Percentiles rank a stretch among this genome's conserved stretches.
Evolutionary conservation across 495 filamentous ascomycete genomes (phyloP).

Genomic region (Paragyromitra xinjiangensis): DNA sequence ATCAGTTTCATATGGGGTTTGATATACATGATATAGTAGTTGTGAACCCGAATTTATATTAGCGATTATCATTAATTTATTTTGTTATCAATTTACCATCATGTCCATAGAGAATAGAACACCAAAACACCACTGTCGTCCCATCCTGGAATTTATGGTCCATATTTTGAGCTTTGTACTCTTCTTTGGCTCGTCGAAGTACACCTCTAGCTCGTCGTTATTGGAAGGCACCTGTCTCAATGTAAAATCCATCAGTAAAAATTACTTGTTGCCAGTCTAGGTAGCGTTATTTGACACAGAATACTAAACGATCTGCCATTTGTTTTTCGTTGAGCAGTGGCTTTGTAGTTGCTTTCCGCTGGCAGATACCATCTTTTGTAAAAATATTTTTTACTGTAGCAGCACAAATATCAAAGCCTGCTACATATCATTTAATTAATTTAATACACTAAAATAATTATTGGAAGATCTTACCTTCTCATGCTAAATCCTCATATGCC

Average conservation of each 20-base stretch:
- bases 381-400: conserved; percentile 4
- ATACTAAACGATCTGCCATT: not conserved
- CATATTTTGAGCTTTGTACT: not conserved
- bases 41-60: not conserved
- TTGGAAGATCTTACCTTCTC: not conserved
- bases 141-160: not conserved
- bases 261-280: not conserved
- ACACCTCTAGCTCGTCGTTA: not conserved
- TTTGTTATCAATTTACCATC: not conserved
- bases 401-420: conserved; percentile 1
- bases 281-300: not conserved
- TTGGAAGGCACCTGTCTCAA: not conserved
- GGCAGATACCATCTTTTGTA: not conserved
- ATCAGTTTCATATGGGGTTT: not conserved
- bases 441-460: not conserved
- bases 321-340: not conserved
- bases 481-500: not conserved
- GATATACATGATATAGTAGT: conserved; percentile 3
- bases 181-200: not conserved
- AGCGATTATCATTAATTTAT: conserved; percentile 5
- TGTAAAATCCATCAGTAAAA: conserved; percentile 17
- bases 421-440: not conserved
- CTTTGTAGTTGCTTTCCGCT: conserved; percentile 1
- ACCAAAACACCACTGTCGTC: conserved; percentile 12
- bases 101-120: not conserved